These are phyloP conservation scores for Russula earlei DNA, from an alignment of 768 basidiomycete species.

Conservation along the genomic window DNA sequence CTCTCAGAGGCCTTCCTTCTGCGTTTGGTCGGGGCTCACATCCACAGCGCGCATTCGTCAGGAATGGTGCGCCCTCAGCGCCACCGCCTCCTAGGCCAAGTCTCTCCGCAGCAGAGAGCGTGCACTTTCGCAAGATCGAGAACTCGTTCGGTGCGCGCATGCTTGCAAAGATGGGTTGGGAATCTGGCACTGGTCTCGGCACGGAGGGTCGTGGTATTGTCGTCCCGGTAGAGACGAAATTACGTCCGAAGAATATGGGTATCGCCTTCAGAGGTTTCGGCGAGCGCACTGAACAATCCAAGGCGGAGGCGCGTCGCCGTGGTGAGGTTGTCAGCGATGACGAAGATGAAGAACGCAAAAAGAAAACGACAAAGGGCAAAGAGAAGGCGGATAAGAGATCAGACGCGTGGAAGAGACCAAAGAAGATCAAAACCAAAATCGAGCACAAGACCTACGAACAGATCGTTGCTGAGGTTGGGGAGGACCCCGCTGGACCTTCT, in stretches of 20 bases:
- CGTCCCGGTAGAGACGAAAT: constrained; percentile 76
- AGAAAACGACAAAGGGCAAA: constrained; percentile 43
- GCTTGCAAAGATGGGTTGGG: constrained; percentile 95
- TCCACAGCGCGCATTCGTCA: constrained; percentile 45
- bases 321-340: constrained; percentile 72
- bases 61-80: constrained; percentile 34
- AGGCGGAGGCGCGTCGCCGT: constrained; percentile 64
- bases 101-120: constrained; percentile 55
- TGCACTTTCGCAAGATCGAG: constrained; percentile 76
- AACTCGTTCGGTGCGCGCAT: constrained; percentile 79
- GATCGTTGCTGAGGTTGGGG: constrained; percentile 80
- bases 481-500: constrained; percentile 35
- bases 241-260: constrained; percentile 80
- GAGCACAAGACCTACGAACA: constrained; percentile 98
- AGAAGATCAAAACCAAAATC: constrained; percentile 74
- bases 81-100: constrained; percentile 37
- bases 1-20: constrained; percentile 30
- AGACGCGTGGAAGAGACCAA: constrained; percentile 79
- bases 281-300: constrained; percentile 81
- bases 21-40: constrained; percentile 33
- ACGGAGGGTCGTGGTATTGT: constrained; percentile 70
- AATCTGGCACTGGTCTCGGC: constrained; percentile 72
- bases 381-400: constrained; percentile 40
- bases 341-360: constrained; percentile 43
- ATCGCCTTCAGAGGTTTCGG: constrained; percentile 81